Evolutionary conservation across 108 stramenopile genomes (phyloP).

Genomic region (Nitzschia sp.): DNA sequence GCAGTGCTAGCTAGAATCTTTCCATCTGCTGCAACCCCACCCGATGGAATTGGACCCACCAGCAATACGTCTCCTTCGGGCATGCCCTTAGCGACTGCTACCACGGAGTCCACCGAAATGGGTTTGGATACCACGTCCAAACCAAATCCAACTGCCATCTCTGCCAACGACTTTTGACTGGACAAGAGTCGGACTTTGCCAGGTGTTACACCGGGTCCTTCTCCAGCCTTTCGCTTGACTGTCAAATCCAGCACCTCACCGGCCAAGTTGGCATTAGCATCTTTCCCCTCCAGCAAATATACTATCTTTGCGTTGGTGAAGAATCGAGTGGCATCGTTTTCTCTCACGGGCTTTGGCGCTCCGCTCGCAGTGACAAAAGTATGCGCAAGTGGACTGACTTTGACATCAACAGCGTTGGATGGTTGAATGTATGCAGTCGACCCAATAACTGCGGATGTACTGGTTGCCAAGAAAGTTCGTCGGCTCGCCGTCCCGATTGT

Average conservation of each 20-base stretch:
- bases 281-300: constrained; percentile 21
- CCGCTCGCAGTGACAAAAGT: constrained; percentile 23
- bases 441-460: neutral
- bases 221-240: constrained; percentile 20
- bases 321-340: constrained; percentile 36
- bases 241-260: constrained; percentile 26
- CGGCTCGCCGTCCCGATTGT: neutral
- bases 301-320: constrained; percentile 35
- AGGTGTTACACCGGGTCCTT: constrained; percentile 30
- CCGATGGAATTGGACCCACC: constrained; percentile 29
- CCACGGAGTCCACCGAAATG: constrained; percentile 3
- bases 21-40: constrained; percentile 18
- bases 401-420: constrained; percentile 6
- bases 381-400: constrained; percentile 33
- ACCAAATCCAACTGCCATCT: neutral
- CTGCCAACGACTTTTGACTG: neutral
- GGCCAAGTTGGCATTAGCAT: neutral
- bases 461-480: neutral
- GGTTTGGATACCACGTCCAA: neutral
- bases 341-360: constrained; percentile 26
- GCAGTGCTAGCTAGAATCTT: constrained; percentile 21
- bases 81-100: neutral
- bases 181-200: constrained; percentile 10
- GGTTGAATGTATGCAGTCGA: neutral
- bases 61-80: constrained; percentile 23